These are phyloP conservation scores for Suhomyces kilbournensis DNA, from an alignment of 805 yeast species.

Conservation along the genomic window DNA sequence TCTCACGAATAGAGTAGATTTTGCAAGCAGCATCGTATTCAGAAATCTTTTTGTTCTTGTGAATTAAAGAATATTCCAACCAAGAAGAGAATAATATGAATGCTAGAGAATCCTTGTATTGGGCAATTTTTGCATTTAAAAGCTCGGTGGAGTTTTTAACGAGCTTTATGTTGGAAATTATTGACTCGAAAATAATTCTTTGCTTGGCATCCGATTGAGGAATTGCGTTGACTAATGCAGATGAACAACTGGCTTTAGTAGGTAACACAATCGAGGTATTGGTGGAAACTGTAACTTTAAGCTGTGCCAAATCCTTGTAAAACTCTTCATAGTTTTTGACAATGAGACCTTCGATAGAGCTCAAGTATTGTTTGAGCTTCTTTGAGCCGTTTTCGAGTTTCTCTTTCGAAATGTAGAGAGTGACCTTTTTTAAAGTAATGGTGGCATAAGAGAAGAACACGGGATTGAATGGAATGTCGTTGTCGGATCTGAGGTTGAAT, in stretches of 20 bases:
- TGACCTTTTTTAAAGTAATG: conserved; percentile 31
- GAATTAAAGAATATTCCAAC: conserved; percentile 59
- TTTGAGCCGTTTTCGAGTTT: conserved; percentile 33
- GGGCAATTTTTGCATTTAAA: conserved; percentile 69
- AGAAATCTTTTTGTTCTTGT: conserved; percentile 41
- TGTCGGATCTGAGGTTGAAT: conserved; percentile 71
- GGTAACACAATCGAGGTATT: conserved; percentile 30
- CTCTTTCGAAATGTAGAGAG: conserved; percentile 53
- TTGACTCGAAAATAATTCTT: conserved; percentile 24
- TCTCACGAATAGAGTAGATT: conserved; percentile 52
- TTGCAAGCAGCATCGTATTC: conserved; percentile 68
- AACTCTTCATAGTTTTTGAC: conserved; percentile 55
- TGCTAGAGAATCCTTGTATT: conserved; percentile 79
- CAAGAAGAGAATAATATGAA: conserved; percentile 74
- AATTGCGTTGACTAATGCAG: conserved; percentile 29
- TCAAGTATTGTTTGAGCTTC: conserved; percentile 24
- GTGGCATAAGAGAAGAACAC: conserved; percentile 73
- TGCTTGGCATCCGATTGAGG: conserved; percentile 27
- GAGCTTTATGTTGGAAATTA: conserved; percentile 56
- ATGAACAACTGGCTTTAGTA: conserved; percentile 25
- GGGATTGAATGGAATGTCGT: conserved; percentile 81
- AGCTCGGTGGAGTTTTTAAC: conserved; percentile 74
- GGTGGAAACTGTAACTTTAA: conserved; percentile 17
- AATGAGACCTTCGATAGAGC: conserved; percentile 22
- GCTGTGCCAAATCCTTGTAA: conserved; percentile 50